Evolutionary conservation across 2,329 filamentous ascomycete species (phyloP).

Genomic region (Penicillium aurantiogriseum): DNA sequence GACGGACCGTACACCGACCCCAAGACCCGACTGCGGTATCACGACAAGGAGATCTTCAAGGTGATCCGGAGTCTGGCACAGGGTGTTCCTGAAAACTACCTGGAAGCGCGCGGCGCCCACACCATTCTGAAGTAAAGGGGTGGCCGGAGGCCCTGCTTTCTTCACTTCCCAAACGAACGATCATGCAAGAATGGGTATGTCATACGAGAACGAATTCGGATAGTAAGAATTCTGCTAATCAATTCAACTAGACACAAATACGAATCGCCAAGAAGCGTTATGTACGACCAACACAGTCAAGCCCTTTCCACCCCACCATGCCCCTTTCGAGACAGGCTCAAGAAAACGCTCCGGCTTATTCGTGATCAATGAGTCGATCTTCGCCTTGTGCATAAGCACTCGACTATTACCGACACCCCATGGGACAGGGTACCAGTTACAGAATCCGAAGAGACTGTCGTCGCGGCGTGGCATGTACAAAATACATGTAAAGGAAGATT

Average conservation of each 20-base stretch:
- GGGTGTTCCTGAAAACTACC: constrained; percentile 78
- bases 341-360: constrained; percentile 99
- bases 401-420: constrained; percentile 71
- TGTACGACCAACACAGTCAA: constrained; percentile 97
- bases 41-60: constrained; percentile 87
- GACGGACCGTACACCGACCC: constrained; percentile 91
- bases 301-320: constrained; percentile 79
- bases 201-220: neutral
- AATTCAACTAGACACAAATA: constrained; percentile 7
- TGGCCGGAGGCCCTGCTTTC: neutral
- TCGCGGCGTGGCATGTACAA: constrained; percentile 46
- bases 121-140: constrained; percentile 74
- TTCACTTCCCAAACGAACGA: constrained; percentile 1
- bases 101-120: constrained; percentile 87
- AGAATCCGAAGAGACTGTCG: constrained; percentile 53
- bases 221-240: neutral
- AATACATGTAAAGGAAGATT: neutral
- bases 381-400: constrained; percentile 70
- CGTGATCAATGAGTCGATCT: constrained; percentile 74
- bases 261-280: constrained; percentile 26
- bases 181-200: neutral
- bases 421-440: constrained; percentile 60
- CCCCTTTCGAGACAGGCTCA: constrained; percentile 76
- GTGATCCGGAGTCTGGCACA: constrained; percentile 78
- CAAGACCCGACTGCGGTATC: constrained; percentile 89